Evolutionary conservation across 352 stramenopile species (phyloP), one percentile per base, ranked within the genome.

Genomic region (Pythium chondricola): DNA sequence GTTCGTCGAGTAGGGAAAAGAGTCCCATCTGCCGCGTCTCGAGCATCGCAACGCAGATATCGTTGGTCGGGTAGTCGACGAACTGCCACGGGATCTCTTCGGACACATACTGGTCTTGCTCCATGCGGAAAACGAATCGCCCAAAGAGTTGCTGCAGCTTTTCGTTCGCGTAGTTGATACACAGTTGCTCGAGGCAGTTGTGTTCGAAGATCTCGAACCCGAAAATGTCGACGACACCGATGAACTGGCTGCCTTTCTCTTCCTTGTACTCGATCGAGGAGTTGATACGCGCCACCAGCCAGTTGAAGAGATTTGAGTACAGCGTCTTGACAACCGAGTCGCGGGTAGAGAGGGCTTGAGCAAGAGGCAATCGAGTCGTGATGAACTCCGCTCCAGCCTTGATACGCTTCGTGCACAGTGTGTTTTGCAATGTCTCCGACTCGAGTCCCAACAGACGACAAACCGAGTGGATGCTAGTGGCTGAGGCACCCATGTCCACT

Each of bases 261-360:
- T 88, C 73, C 48, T 74, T 74, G 65, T 92, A 91, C 64, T 90
- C 66, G 52, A 97, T 93, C 45, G 68, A 96, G 60, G 69, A 65
- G 64, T 98, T 98, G 65, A 98, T 96, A 27, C 82, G 73, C 42
- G 82, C 69, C 9, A 99, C 95, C 25, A 98, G 74, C 91, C 92
- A 98, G 36, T 97, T 84, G 65, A 96, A 96, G 47, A 96, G 49
- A 43, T 89, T 87, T 5, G 80, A 77, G 63, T 96, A 96, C 6
- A 96, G 62, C 7, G 77, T 93, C 54, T 93, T 94, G 20, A 85
- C 83, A 18, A 96, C 65, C 13, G 85, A 87, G 47, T 95, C 86
- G 13, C 86, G 77, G 6, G 83, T 92, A 14, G 71, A 79, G 2
- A 76, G 43, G 0, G 85, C 83, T 29, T 95, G 81, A 16, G 74